These are phyloP conservation scores for Akebia trifoliata DNA, from an alignment of 164 flowering plant genomes.

Conservation along the genomic window DNA sequence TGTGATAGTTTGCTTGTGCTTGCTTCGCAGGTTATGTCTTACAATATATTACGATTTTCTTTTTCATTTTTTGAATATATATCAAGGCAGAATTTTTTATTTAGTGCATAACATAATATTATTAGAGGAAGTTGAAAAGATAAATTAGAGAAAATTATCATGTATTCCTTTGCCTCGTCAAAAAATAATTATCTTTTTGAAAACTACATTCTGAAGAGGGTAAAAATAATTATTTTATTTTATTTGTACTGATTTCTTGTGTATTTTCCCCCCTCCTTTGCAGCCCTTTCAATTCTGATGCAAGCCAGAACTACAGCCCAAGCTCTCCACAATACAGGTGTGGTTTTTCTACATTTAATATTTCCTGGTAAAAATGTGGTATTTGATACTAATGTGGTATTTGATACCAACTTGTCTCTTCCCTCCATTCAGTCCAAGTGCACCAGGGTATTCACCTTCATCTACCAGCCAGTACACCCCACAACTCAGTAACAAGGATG, in stretches of 20 bases:
- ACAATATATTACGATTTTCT: no score
- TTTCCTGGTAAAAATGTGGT: background rate
- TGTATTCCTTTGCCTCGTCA: no score
- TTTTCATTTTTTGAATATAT: no score
- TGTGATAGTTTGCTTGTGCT: no score
- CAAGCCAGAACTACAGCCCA: slow-evolving; percentile 79
- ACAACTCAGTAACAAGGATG: slow-evolving; percentile 53
- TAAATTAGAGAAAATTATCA: no score
- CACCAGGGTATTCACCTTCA: slow-evolving; percentile 94
- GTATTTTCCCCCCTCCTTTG: slow-evolving; percentile 10
- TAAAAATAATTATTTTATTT: background rate
- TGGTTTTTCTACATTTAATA: background rate
- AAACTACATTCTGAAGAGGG: background rate
- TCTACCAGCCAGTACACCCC: slow-evolving; percentile 90
- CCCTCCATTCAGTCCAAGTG: slow-evolving; percentile 77
- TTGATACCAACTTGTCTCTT: background rate
- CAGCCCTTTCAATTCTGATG: slow-evolving; percentile 81
- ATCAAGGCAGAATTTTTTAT: no score
- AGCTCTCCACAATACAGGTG: slow-evolving; percentile 93
- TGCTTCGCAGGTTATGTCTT: no score
- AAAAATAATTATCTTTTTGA: no score
- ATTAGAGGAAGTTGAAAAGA: no score
- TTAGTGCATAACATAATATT: no score
- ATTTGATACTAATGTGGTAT: background rate
- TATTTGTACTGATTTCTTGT: background rate